phyloP scores from a whole-genome alignment of 1,284 basidiomycete species.

The Austroboletus olivaceoglutinosus region DNA sequence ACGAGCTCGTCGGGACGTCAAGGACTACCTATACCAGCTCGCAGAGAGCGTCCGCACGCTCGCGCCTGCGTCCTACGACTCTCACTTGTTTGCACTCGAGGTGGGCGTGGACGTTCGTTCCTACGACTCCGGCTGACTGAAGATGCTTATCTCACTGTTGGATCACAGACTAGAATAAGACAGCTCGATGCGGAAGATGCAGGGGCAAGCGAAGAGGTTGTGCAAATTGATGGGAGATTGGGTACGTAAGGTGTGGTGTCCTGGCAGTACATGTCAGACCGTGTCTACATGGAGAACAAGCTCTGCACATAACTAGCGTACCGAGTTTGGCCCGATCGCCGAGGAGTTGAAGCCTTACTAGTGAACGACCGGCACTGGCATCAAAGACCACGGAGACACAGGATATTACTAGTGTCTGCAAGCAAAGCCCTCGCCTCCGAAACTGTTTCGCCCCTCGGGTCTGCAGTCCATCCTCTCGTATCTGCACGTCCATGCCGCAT shows the following conservation, averaged over 20 bases:
- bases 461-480: too few relatives aligned
- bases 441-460: too few relatives aligned
- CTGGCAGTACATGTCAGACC: background rate
- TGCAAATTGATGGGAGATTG: background rate
- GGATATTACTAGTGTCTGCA: too few relatives aligned
- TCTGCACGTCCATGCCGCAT: too few relatives aligned
- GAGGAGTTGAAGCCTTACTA: too few relatives aligned
- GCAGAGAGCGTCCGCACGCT: slow-evolving; percentile 66
- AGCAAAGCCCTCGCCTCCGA: too few relatives aligned
- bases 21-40: slow-evolving; percentile 81
- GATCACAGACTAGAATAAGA: slow-evolving; percentile 12
- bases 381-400: too few relatives aligned
- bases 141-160: background rate
- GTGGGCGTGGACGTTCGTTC: slow-evolving; percentile 27
- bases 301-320: too few relatives aligned
- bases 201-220: background rate
- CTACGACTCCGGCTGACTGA: background rate
- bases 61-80: slow-evolving; percentile 72
- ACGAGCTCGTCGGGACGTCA: background rate
- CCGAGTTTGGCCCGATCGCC: too few relatives aligned
- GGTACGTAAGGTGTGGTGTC: background rate
- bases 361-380: too few relatives aligned
- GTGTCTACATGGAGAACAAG: too few relatives aligned
- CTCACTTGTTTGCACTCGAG: slow-evolving; percentile 77
- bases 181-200: slow-evolving; percentile 13